Evolutionary conservation across 352 stramenopile species (phyloP), one percentile per base, ranked within the genome.

Genomic region (Thalassiosira oceanica): DNA sequence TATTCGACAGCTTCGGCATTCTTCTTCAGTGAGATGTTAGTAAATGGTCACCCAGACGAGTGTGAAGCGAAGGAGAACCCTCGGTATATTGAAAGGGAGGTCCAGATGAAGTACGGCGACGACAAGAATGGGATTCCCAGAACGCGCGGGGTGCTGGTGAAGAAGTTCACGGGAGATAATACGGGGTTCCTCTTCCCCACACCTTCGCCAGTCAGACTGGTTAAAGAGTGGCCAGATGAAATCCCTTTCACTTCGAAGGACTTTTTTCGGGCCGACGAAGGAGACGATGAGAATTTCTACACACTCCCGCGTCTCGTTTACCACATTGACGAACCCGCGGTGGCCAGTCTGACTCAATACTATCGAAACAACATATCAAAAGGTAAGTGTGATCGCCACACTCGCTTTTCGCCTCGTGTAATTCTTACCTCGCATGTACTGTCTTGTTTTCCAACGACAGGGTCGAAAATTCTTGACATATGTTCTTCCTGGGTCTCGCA

Each of bases 401-500:
- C n/a, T n/a, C n/a, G n/a, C n/a, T n/a, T n/a, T n/a, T n/a, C n/a
- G n/a, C n/a, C n/a, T n/a, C n/a, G n/a, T n/a, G n/a, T n/a, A n/a
- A n/a, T n/a, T n/a, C n/a, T n/a, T n/a, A n/a, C n/a, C n/a, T n/a
- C n/a, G n/a, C n/a, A n/a, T n/a, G n/a, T n/a, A n/a, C n/a, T n/a
- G n/a, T n/a, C n/a, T n/a, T n/a, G n/a, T n/a, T n/a, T n/a, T n/a
- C n/a, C n/a, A n/a, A 44, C 54, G 23, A 24, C 51, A 1, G 68
- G 61, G 15, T 78, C 58, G 16, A 60, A 69, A 29, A 84, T 94
- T 55, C 67, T 94, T 16, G 90, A 95, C 79, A 94, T 95, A 66
- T 94, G 88, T 53, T 91, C 79, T 37, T 89, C 73, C 10, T 95
- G 90, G 90, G 89, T 95, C 8, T 86, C 62, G 52, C 87, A 94